Evolutionary conservation across 164 flowering plant genomes (phyloP), one percentile per base, ranked within the genome.

Genomic region (Dillenia turbinata): DNA sequence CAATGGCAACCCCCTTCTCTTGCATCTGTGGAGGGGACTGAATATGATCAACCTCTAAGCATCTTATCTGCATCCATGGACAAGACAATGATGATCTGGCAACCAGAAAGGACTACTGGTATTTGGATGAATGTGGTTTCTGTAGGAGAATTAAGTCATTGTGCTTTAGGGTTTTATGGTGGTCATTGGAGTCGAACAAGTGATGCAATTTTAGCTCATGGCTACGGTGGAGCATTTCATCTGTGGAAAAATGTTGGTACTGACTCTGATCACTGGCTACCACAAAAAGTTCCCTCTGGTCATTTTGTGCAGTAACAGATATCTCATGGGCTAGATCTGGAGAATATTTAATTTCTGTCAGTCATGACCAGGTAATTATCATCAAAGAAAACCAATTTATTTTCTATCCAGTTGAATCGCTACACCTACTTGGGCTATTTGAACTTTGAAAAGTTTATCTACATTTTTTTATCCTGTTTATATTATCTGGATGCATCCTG

Each of bases 1-100:
- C 73, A 84, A 67, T 94, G 99, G 97, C 85, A 86, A 67, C 99
- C 99, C 10, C 96, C 99, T 57, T 50, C 62, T 46, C 50, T 47
- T 68, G 62, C 73, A 46, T 62, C 80, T 57, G 19, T 60, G 9
- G 83, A 79, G 24, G 83, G 61, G 33, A 66, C 9, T 63, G 60
- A 69, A 12, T 81, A 71, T 61, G 40, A 62, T 77, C 97, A 87
- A 66, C 92, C 96, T 40, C 82, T 75, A 62, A 86, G 93, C 75
- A 78, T 94, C 49, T 81, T 94, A 71, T 94, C 99, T 68, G 96
- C 99, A 62, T 89, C 99, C 26, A 94, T 94, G 90, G 99, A 94
- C 74, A 94, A 94, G 77, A 94, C 97, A 45, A 94, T 94, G 99
- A 89, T 94, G 99, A 82, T 94, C 47, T 94, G 99, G 99, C 79